Conservation (phyloP, 2,329 filamentous ascomycete genomes). For the Paecilomyces fulvus region DNA sequence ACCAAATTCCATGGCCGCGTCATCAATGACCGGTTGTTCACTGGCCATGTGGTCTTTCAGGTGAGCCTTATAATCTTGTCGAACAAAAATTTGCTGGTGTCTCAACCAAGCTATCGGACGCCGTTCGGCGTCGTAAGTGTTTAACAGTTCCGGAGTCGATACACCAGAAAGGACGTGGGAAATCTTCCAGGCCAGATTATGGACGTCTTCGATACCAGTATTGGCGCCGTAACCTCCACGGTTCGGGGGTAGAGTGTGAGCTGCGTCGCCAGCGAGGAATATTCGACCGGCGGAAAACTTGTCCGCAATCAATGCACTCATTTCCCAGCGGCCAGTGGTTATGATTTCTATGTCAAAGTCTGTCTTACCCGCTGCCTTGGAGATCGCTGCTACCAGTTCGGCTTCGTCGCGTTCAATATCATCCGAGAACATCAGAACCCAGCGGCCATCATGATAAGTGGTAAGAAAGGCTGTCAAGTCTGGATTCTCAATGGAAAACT, state of each 20-base stretch:
- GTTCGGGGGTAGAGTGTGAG: conserved; percentile 20
- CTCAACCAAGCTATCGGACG: conserved; percentile 21
- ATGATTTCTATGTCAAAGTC: conserved; percentile 24
- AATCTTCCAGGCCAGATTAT: not conserved
- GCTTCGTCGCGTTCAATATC: conserved; percentile 12
- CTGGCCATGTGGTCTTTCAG: conserved; percentile 3
- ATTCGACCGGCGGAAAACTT: conserved; percentile 19
- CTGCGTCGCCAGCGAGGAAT: conserved; percentile 26
- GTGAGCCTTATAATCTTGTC: conserved; percentile 14
- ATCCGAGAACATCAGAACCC: conserved; percentile 17
- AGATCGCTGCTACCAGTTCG: conserved; percentile 14
- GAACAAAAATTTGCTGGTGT: conserved; percentile 18
- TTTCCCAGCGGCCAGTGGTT: conserved; percentile 25
- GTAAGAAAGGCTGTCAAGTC: conserved; percentile 14
- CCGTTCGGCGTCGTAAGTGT: conserved; percentile 34
- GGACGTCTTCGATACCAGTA: conserved; percentile 31
- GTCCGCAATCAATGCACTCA: conserved; percentile 19
- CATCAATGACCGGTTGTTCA: conserved; percentile 8
- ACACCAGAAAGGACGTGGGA: not conserved
- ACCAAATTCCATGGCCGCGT: conserved; percentile 21
- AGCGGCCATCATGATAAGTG: conserved; percentile 16
- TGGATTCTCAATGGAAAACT: conserved; percentile 14
- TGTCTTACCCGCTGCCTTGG: conserved; percentile 20
- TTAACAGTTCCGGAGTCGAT: not conserved
- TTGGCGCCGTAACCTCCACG: conserved; percentile 26